These are phyloP conservation scores for Pythium dissimile DNA, from an alignment of 352 stramenopile genomes.

Conservation along the genomic window DNA sequence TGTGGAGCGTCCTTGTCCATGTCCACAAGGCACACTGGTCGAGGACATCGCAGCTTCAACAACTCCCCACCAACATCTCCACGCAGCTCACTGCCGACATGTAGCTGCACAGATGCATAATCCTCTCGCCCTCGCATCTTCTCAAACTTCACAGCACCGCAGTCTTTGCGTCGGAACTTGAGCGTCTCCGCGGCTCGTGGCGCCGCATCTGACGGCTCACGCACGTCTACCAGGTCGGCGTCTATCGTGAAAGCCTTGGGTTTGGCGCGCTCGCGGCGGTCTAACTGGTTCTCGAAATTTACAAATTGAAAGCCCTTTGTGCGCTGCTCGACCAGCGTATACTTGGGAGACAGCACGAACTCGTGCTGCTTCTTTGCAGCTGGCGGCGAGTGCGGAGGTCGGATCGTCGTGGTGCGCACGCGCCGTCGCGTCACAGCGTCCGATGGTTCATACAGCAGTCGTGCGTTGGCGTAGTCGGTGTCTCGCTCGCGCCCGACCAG, in stretches of 20 bases:
- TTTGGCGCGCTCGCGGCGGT: conserved; percentile 4
- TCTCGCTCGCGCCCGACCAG: conserved; percentile 1
- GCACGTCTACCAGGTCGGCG: not conserved
- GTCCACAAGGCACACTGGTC: not conserved
- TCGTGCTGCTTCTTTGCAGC: not conserved
- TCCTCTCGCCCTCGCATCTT: not conserved
- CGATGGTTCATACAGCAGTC: not conserved
- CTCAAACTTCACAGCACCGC: not conserved
- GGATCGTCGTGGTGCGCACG: not conserved
- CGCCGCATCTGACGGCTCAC: not conserved
- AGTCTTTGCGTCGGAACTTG: not conserved
- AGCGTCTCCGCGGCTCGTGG: not conserved
- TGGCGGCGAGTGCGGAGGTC: not conserved
- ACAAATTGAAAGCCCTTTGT: conserved; percentile 1
- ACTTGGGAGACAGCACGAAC: conserved; percentile 7
- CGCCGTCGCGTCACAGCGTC: not conserved
- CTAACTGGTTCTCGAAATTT: conserved; percentile 7
- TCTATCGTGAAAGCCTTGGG: conserved; percentile 2
- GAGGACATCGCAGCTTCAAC: too few species aligned
- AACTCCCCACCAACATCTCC: too few species aligned
- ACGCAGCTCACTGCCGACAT: too few species aligned
- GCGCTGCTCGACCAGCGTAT: not conserved
- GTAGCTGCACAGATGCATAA: too few species aligned
- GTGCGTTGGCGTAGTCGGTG: not conserved
- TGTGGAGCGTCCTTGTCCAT: not conserved